phyloP scores from a whole-genome alignment of 1,284 basidiomycete genomes.

The Cystobasidiaceae sp. region DNA sequence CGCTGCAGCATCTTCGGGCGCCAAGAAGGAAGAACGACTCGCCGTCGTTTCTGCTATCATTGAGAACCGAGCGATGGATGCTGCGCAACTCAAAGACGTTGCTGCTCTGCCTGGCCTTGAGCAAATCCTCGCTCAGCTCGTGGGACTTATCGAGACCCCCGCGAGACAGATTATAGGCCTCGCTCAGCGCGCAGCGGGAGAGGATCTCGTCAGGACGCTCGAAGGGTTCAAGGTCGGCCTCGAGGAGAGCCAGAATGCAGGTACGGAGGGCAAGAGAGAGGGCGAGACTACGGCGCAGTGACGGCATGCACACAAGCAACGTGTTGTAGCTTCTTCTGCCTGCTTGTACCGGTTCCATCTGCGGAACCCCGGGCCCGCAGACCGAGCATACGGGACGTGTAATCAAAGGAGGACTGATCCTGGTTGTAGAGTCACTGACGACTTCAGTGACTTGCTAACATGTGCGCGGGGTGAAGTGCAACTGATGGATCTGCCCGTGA shows the following conservation, averaged over 20 bases:
- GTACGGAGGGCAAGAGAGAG: background rate
- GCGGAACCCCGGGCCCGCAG: too few relatives aligned
- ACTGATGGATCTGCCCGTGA: too few relatives aligned
- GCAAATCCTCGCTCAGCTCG: slow-evolving; percentile 47
- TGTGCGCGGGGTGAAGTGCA: too few relatives aligned
- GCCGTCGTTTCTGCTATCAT: slow-evolving; percentile 47
- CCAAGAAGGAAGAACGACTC: slow-evolving; percentile 41
- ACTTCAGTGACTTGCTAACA: too few relatives aligned
- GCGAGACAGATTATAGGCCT: slow-evolving; percentile 35
- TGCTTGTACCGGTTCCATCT: too few relatives aligned
- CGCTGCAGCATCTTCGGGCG: background rate
- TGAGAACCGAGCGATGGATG: slow-evolving; percentile 42
- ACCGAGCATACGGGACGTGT: too few relatives aligned
- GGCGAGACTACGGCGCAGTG: background rate
- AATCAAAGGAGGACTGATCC: too few relatives aligned
- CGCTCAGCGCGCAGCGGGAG: slow-evolving; percentile 4
- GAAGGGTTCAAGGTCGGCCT: slow-evolving; percentile 38
- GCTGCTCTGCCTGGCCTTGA: slow-evolving; percentile 48
- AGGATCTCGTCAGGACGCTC: slow-evolving; percentile 15
- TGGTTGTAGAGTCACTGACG: too few relatives aligned
- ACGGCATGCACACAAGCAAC: background rate
- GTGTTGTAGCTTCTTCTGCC: too few relatives aligned
- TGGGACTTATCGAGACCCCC: slow-evolving; percentile 47
- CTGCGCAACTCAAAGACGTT: slow-evolving; percentile 39
- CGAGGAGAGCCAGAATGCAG: slow-evolving; percentile 29